These are phyloP conservation scores for Aspergillus versicolor DNA, from an alignment of 2,329 filamentous ascomycete species.

Conservation along the genomic window DNA sequence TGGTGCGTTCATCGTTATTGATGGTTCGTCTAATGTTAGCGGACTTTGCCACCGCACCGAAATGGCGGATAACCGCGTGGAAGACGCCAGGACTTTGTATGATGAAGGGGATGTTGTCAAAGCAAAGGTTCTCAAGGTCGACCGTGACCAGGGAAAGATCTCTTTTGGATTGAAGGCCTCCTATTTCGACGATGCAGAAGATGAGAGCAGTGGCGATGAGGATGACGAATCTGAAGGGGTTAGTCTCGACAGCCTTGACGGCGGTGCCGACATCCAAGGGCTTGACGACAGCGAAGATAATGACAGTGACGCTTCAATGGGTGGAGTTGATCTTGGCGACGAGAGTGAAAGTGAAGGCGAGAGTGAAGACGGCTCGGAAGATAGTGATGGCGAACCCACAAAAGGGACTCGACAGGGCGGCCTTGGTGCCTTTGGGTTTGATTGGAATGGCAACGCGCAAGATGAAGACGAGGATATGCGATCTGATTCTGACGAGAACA, in stretches of 20 bases:
- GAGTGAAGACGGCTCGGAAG: constrained; percentile 45
- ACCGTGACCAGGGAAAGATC: constrained; percentile 72
- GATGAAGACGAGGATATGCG: constrained; percentile 47
- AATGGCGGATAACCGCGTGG: constrained; percentile 79
- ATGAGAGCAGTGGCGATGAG: constrained; percentile 46
- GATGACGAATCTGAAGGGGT: constrained; percentile 40
- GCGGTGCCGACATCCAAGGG: constrained; percentile 34
- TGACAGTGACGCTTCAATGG: constrained; percentile 38
- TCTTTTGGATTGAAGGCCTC: constrained; percentile 92
- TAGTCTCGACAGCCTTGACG: constrained; percentile 31
- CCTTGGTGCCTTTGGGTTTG: constrained; percentile 74
- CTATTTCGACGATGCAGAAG: constrained; percentile 66
- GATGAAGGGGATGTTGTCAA: constrained; percentile 91
- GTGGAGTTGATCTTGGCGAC: constrained; percentile 47
- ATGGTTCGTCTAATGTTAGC: constrained; percentile 83
- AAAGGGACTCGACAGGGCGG: constrained; percentile 48
- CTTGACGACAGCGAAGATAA: constrained; percentile 37
- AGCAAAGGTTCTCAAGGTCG: constrained; percentile 78
- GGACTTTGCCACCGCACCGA: constrained; percentile 90
- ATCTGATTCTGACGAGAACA: constrained; percentile 53
- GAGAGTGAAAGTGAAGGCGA: constrained; percentile 47
- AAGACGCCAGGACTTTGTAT: constrained; percentile 86
- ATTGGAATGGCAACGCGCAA: constrained; percentile 75
- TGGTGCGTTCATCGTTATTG: constrained; percentile 88
- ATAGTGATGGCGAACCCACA: constrained; percentile 40